Percentiles rank a stretch among this genome's conserved stretches.
phyloP scores from a whole-genome alignment of 176 grass and related monocot genomes.

The Triticum dicoccoides region DNA sequence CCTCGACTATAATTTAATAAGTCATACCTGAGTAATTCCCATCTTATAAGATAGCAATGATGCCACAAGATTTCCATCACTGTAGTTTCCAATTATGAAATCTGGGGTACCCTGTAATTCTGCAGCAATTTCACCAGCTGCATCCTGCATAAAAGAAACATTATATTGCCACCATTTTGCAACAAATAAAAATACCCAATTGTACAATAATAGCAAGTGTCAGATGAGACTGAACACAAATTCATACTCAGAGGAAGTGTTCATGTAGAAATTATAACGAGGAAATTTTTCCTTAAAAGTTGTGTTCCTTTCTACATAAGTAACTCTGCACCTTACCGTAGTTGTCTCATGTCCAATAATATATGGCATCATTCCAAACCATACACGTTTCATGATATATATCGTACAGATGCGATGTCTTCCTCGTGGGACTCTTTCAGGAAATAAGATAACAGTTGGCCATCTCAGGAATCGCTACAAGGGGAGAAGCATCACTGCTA shows the following conservation, averaged over 20 bases:
- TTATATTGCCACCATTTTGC: not conserved
- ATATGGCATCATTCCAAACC: not conserved
- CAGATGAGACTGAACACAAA: conserved; percentile 14
- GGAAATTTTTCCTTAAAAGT: not conserved
- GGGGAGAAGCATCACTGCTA: conserved; percentile 24
- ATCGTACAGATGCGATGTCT: not conserved
- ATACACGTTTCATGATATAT: conserved; percentile 14
- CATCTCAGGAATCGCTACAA: conserved; percentile 1
- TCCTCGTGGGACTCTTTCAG: not conserved
- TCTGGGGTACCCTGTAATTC: conserved; percentile 87
- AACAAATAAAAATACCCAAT: not conserved
- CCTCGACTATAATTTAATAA: conserved; percentile 5
- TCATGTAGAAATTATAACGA: not conserved
- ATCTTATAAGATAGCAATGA: conserved; percentile 85
- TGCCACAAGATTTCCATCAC: conserved; percentile 97
- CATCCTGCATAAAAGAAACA: conserved; percentile 56
- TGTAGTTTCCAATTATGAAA: conserved; percentile 97
- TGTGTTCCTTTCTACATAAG: not conserved
- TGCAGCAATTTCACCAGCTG: conserved; percentile 78
- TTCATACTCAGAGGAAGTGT: not conserved
- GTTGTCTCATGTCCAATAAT: not conserved
- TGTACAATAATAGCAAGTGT: not conserved
- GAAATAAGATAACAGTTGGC: not conserved
- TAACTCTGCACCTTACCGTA: not conserved
- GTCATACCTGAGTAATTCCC: conserved; percentile 77